These are phyloP conservation scores for Phanerodontia chrysosporium DNA, from an alignment of 768 basidiomycete species.

Conservation along the genomic window DNA sequence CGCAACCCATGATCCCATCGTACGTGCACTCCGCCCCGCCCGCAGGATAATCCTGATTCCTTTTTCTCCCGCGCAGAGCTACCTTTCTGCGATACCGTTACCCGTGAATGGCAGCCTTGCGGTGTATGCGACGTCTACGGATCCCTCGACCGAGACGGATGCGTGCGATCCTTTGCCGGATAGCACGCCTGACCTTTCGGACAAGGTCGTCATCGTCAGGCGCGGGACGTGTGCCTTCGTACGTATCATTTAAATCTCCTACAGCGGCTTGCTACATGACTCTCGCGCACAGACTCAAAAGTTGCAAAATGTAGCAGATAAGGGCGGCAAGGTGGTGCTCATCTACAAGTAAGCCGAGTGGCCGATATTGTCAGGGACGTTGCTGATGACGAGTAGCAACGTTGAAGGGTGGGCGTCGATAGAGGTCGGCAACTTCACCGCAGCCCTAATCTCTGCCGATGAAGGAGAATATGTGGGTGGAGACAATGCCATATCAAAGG, in stretches of 20 bases:
- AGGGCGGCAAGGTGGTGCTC: constrained; percentile 42
- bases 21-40: neutral
- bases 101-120: constrained; percentile 41
- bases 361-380: neutral
- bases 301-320: constrained; percentile 46
- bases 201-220: constrained; percentile 51
- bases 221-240: constrained; percentile 56
- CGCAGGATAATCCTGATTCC: neutral
- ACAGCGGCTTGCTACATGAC: neutral
- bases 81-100: constrained; percentile 47
- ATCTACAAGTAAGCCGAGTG: constrained; percentile 51
- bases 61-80: constrained; percentile 30
- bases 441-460: constrained; percentile 45
- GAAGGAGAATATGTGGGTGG: constrained; percentile 49
- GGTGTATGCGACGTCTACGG: constrained; percentile 54
- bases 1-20: constrained; percentile 40
- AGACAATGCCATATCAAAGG: neutral
- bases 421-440: constrained; percentile 39
- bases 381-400: constrained; percentile 32
- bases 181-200: constrained; percentile 47
- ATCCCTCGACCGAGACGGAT: constrained; percentile 47
- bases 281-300: constrained; percentile 37
- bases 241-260: constrained; percentile 8
- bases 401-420: constrained; percentile 42
- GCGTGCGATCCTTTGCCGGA: constrained; percentile 55